Conservation (phyloP, 169 alveolate genomes). For the Perkinsus olseni region DNA sequence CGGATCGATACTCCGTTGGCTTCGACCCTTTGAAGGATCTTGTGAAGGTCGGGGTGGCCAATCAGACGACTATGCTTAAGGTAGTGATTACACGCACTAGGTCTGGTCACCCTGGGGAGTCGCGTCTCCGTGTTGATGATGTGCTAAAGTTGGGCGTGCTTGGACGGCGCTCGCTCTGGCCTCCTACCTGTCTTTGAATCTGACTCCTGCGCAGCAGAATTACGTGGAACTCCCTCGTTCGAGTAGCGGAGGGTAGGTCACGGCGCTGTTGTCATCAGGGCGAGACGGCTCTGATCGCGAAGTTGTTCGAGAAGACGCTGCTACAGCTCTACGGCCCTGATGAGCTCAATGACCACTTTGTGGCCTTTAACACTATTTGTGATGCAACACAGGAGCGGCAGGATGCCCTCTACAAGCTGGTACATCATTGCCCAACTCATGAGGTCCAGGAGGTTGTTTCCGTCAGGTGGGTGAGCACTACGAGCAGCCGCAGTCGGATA, state of each 20-base stretch:
- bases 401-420: neutral
- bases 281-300: neutral
- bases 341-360: neutral
- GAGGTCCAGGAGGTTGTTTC: no score
- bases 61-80: neutral
- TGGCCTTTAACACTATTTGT: neutral
- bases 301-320: neutral
- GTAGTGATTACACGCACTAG: no score
- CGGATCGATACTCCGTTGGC: neutral
- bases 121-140: no score
- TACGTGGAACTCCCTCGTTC: no score
- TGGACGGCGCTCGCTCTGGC: no score
- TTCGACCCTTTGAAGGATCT: neutral
- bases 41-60: neutral
- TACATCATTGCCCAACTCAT: no score
- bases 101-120: no score
- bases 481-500: neutral
- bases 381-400: neutral
- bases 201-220: no score
- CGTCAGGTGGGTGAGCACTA: neutral
- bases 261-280: neutral
- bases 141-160: no score
- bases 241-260: no score
- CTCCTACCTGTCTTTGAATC: no score
- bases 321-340: neutral